Conservation (phyloP, 176 grass and related monocot genomes). For the Cymbopogon citratus region DNA sequence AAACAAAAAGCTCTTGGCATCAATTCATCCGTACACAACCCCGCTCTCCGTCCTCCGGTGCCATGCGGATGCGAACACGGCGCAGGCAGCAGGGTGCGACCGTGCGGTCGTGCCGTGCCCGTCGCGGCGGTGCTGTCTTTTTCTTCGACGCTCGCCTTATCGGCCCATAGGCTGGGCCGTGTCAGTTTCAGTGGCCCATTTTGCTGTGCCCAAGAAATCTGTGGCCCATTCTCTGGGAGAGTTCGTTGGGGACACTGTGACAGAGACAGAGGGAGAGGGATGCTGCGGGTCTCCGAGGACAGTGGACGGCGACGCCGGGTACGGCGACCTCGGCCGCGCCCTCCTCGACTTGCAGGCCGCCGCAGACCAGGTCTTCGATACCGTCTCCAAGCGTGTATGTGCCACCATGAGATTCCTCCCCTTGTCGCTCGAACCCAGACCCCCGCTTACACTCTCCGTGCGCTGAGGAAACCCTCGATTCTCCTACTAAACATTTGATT, state of each 20-base stretch:
- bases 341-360: slow-evolving; percentile 63
- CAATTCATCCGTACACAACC: neutral
- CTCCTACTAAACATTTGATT: neutral
- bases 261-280: neutral
- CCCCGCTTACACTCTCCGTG: too few species aligned
- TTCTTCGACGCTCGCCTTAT: neutral
- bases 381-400: slow-evolving; percentile 42
- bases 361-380: slow-evolving; percentile 55
- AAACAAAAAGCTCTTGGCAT: neutral
- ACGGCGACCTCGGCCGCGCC: slow-evolving; percentile 51
- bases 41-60: too few species aligned
- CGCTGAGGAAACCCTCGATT: neutral
- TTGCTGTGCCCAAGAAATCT: neutral
- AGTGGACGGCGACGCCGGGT: slow-evolving; percentile 44
- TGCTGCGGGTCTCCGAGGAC: slow-evolving; percentile 75
- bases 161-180: neutral
- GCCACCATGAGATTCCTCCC: neutral
- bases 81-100: too few species aligned
- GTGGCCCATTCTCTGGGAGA: neutral
- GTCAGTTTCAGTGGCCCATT: too few species aligned
- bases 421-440: neutral
- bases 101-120: too few species aligned
- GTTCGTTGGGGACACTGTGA: neutral
- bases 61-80: too few species aligned
- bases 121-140: too few species aligned